Evolutionary conservation across 768 basidiomycete genomes (phyloP).

Genomic region (Obba rivulosa): DNA sequence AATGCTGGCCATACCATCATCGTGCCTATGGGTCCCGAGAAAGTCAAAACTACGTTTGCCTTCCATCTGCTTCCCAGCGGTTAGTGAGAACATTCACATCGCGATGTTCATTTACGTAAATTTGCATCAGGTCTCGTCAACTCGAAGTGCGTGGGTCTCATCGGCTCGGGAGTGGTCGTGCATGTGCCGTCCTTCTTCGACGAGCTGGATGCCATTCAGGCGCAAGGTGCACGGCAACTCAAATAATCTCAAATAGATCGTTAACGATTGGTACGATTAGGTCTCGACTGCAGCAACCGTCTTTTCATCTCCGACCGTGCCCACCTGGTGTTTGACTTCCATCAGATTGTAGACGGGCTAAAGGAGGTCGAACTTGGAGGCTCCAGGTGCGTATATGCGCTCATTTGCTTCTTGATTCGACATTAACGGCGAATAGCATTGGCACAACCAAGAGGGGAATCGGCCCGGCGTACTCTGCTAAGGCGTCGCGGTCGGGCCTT

Average conservation of each 20-base stretch:
- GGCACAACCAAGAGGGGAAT: conserved; percentile 98
- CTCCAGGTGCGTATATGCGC: conserved; percentile 46
- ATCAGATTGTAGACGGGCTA: conserved; percentile 98
- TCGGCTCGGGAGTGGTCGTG: conserved; percentile 94
- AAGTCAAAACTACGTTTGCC: conserved; percentile 78
- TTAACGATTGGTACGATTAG: conserved; percentile 32
- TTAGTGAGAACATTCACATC: conserved; percentile 30
- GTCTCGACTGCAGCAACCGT: conserved; percentile 78
- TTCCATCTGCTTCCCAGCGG: conserved; percentile 96
- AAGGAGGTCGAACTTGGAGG: conserved; percentile 97
- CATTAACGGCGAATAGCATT: conserved; percentile 53
- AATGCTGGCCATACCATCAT: conserved; percentile 99
- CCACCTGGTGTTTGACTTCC: conserved; percentile 97
- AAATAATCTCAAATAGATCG: neutral
- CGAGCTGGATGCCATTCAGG: conserved; percentile 82
- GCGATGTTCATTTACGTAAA: neutral
- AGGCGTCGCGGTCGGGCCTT: conserved; percentile 93
- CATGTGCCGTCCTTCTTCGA: conserved; percentile 93
- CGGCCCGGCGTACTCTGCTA: conserved; percentile 96
- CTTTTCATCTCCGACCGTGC: conserved; percentile 94
- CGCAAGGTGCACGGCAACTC: conserved; percentile 58
- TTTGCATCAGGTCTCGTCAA: conserved; percentile 63
- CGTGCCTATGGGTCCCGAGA: conserved; percentile 63
- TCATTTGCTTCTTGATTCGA: neutral
- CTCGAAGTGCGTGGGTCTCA: conserved; percentile 75